Percentiles rank a stretch among this genome's conserved stretches.
These are phyloP conservation scores for Cyberlindnera maclurae DNA, from an alignment of 805 yeast species.

Conservation along the genomic window DNA sequence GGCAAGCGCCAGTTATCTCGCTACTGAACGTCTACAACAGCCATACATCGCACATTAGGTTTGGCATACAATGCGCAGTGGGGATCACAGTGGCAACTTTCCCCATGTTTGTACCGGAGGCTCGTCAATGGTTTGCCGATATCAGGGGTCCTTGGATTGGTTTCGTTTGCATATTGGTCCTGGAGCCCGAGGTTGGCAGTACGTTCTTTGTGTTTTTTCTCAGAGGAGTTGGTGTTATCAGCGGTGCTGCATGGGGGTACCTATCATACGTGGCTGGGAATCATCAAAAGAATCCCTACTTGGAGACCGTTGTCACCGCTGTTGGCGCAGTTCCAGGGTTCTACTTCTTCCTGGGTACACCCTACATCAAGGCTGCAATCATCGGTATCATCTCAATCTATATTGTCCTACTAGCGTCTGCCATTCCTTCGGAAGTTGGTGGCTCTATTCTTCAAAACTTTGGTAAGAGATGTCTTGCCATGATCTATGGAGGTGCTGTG, in stretches of 20 bases:
- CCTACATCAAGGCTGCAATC: conserved; percentile 45
- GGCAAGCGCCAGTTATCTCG: background rate
- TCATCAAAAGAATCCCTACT: conserved; percentile 32
- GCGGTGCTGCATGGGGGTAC: conserved; percentile 45
- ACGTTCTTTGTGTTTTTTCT: conserved; percentile 41
- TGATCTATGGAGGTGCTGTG: conserved; percentile 42
- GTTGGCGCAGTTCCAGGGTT: conserved; percentile 41
- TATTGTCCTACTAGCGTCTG: conserved; percentile 39
- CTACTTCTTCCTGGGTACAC: conserved; percentile 37
- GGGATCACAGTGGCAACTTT: conserved; percentile 41
- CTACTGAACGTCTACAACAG: conserved; percentile 7
- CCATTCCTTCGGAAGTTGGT: conserved; percentile 30
- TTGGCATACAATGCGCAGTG: conserved; percentile 38
- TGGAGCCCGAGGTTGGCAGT: conserved; percentile 46
- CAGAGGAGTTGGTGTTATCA: conserved; percentile 39
- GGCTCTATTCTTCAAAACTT: conserved; percentile 37
- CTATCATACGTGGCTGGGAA: conserved; percentile 35
- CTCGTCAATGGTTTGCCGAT: conserved; percentile 41
- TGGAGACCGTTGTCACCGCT: conserved; percentile 35
- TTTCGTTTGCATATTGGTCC: conserved; percentile 41
- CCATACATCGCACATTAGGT: conserved; percentile 32
- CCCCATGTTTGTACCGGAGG: conserved; percentile 42
- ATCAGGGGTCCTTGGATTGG: conserved; percentile 48
- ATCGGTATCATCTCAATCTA: conserved; percentile 41
- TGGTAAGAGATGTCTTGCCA: conserved; percentile 44